A percentile compares a stretch with the other conserved stretches of the same genome.
Evolutionary conservation across 2,329 filamentous ascomycete species (phyloP).

Genomic region (Calonectria montana): DNA sequence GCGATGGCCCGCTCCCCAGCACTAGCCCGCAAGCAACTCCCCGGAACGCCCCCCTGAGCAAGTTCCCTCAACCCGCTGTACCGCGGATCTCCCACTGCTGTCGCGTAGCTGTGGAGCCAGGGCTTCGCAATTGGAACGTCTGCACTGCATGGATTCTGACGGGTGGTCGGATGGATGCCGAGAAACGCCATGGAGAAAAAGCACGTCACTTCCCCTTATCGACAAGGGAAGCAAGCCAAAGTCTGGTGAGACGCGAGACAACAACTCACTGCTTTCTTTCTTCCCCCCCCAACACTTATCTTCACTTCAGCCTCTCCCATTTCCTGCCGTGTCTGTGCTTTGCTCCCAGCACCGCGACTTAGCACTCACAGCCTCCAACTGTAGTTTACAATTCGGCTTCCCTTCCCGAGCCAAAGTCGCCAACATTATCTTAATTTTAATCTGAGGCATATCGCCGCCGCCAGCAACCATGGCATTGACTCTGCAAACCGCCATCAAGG

Average conservation of each 20-base stretch:
- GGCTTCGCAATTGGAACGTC: not conserved
- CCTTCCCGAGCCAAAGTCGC: not conserved
- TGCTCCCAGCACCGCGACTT: not conserved
- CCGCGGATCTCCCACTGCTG: not conserved
- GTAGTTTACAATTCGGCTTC: not conserved
- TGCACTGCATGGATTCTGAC: constrained; percentile 21
- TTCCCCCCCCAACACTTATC: constrained; percentile 3
- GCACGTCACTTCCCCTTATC: constrained; percentile 41
- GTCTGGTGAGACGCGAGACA: constrained; percentile 14
- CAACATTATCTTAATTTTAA: constrained; percentile 4
- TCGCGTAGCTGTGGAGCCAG: constrained; percentile 11
- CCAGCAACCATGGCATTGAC: constrained; percentile 52
- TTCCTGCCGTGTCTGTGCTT: not conserved
- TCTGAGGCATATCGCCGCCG: constrained; percentile 4
- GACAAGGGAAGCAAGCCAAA: constrained; percentile 11
- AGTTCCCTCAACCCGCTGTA: constrained; percentile 1
- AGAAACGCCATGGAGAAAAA: constrained; percentile 27
- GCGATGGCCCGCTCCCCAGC: not conserved
- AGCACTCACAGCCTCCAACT: not conserved
- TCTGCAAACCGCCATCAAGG: constrained; percentile 63
- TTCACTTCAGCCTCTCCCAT: not conserved
- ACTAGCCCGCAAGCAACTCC: not conserved
- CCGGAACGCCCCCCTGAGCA: not conserved
- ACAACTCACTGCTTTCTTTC: constrained; percentile 3
- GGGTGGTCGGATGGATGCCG: constrained; percentile 40